Percentiles rank a stretch among this genome's conserved stretches.
Evolutionary conservation across 208 protist species (phyloP).

Genomic region (Trypanosoma brucei): DNA sequence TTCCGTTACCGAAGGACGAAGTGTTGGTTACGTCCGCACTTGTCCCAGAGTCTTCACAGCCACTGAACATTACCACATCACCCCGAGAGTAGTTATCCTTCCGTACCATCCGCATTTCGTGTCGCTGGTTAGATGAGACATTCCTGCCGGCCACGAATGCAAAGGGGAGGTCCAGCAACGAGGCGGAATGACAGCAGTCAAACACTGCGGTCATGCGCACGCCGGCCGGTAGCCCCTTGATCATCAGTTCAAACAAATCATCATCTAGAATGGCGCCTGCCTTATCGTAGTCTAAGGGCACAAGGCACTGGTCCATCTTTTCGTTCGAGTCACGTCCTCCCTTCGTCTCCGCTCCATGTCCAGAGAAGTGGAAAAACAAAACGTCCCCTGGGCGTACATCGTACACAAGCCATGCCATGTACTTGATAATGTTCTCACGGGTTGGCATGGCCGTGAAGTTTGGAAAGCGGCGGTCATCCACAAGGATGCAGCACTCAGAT

Average conservation of each 20-base stretch:
- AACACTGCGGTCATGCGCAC: conserved; percentile 89
- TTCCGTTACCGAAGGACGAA: conserved; percentile 35
- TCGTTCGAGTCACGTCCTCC: conserved; percentile 49
- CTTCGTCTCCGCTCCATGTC: conserved; percentile 78
- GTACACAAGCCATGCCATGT: conserved; percentile 81
- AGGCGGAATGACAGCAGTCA: conserved; percentile 92
- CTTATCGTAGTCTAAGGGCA: conserved; percentile 71
- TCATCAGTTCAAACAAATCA: conserved; percentile 80
- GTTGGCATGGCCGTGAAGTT: conserved; percentile 73
- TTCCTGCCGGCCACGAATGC: conserved; percentile 52
- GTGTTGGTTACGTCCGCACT: conserved; percentile 63
- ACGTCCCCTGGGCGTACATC: conserved; percentile 81
- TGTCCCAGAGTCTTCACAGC: conserved; percentile 83
- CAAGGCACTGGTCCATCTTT: conserved; percentile 78
- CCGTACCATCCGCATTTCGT: conserved; percentile 64
- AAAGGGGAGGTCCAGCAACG: conserved; percentile 87
- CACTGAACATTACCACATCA: conserved; percentile 89
- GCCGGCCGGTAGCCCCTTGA: conserved; percentile 62
- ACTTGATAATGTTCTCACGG: conserved; percentile 75
- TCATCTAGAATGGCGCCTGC: conserved; percentile 85
- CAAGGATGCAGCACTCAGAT: conserved; percentile 77
- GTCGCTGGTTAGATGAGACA: conserved; percentile 12
- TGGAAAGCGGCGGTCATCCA: conserved; percentile 75
- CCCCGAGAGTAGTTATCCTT: conserved; percentile 67
- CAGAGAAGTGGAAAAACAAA: conserved; percentile 89